Base-by-base conservation (phyloP, 2,329 filamentous ascomycete species). In the Trichoderma lentiforme region DNA sequence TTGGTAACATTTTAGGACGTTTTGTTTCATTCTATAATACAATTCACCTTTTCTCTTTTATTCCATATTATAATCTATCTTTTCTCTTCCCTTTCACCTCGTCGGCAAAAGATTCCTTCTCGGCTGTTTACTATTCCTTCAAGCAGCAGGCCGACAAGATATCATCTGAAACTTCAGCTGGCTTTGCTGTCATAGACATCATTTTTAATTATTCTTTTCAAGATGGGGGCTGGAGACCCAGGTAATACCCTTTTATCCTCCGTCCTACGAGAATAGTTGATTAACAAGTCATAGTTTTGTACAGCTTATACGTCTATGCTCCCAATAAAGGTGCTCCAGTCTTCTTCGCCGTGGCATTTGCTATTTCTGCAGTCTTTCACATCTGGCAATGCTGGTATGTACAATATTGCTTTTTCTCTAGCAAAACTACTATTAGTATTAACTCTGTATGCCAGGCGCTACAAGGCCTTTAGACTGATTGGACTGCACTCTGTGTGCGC, bases 321-420 rank as follows among this genome's bases (percentile, higher is more conserved):
- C 63, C 63, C 2, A 65, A 65, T 3, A 24, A 12, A 26, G 43
- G 63, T 1, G 63, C 63, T 6, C 63, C 63, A 9, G 18, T 65
- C 21, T 53, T 56, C 63, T 65, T 53, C 43, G 9, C 63, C 28
- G 7, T 56, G 2, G 63, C 43, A 32, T 65, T 65, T 18, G 43
- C 43, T 1, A 36, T 65, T 18, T 65, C 63, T 26, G 63, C 63
- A 0, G 12, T 65, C 28, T 65, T 65, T 34, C 63, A 65, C 32
- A 56, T 65, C 7, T 65, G 63, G 63, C 63, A 65, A 65, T 65
- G 63, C 7, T 65, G 15, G 62, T 65, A 53, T 18, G 36, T 39
- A 39, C 6, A 8, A 39, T 3, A 6, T 18, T 1, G 1, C 2
- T 3, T 39, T 39, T 39, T 18, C 6, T 21, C 21, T 21, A 21